These are phyloP conservation scores for Zymoseptoria ardabiliae DNA, from an alignment of 2,329 filamentous ascomycete species.

Conservation along the genomic window DNA sequence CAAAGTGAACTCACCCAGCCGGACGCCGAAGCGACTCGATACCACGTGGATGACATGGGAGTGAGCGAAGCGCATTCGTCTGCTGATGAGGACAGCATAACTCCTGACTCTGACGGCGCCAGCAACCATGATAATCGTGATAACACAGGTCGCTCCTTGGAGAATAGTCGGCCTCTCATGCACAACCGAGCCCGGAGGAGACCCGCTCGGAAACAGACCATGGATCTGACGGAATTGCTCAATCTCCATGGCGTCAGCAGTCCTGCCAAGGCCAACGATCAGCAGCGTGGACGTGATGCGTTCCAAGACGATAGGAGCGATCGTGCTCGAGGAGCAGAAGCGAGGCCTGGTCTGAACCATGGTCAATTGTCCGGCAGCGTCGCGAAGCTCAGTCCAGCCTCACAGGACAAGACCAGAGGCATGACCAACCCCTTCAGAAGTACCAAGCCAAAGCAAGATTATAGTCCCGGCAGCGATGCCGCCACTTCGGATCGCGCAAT, in stretches of 20 bases:
- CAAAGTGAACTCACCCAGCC: slow-evolving; percentile 21
- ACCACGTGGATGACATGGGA: slow-evolving; percentile 10
- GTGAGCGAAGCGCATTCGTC: slow-evolving; percentile 5
- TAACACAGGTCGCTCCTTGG: slow-evolving; percentile 27
- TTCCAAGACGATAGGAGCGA: not conserved
- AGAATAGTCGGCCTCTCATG: slow-evolving; percentile 21
- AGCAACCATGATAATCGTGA: slow-evolving; percentile 8
- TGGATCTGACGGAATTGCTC: slow-evolving; percentile 23
- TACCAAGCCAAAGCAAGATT: slow-evolving; percentile 20
- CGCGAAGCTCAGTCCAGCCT: slow-evolving; percentile 8
- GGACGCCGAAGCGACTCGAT: slow-evolving; percentile 22
- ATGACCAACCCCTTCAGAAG: slow-evolving; percentile 21
- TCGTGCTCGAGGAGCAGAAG: not conserved
- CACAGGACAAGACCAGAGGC: slow-evolving; percentile 3
- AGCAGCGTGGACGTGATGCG: not conserved
- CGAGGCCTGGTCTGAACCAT: not conserved
- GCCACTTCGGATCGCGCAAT: not conserved
- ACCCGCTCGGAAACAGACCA: slow-evolving; percentile 14
- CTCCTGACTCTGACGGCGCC: slow-evolving; percentile 8
- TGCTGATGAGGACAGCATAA: slow-evolving; percentile 8
- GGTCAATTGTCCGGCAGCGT: slow-evolving; percentile 2
- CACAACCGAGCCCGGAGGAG: slow-evolving; percentile 10
- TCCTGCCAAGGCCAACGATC: slow-evolving; percentile 13
- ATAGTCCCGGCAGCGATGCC: slow-evolving; percentile 9
- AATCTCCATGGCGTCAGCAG: slow-evolving; percentile 15